Conservation (phyloP, 257 asterid genomes). For the Hygrophila difformis region DNA sequence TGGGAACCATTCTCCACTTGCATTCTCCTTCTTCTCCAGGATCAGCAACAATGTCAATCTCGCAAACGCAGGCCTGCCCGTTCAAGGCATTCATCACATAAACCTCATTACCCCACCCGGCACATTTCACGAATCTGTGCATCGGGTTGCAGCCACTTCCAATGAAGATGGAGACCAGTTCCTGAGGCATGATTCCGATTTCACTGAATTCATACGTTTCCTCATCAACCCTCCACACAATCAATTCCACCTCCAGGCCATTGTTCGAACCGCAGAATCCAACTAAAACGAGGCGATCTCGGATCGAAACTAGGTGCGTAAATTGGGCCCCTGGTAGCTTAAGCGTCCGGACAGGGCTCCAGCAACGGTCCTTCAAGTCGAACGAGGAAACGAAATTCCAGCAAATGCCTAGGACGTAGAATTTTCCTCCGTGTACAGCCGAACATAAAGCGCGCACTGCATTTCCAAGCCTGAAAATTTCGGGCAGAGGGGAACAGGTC, state of each 20-base stretch:
- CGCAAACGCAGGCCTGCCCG: constrained; percentile 24
- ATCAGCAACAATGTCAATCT: too few relatives aligned
- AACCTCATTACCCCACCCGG: constrained; percentile 21
- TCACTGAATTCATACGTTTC: constrained; percentile 26
- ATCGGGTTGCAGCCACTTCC: constrained; percentile 4
- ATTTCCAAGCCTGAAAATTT: constrained; percentile 13
- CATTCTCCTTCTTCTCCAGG: too few relatives aligned
- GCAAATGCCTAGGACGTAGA: constrained; percentile 20
- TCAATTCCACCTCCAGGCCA: constrained; percentile 12
- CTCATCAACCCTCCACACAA: constrained; percentile 32
- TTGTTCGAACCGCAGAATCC: constrained; percentile 20
- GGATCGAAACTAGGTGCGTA: constrained; percentile 20
- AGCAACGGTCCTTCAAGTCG: constrained; percentile 18
- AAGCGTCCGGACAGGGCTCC: constrained; percentile 28
- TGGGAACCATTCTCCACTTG: constrained; percentile 24
- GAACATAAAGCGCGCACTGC: constrained; percentile 17
- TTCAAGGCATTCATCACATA: constrained; percentile 22
- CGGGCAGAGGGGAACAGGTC: constrained; percentile 22
- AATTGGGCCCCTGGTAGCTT: constrained; percentile 29
- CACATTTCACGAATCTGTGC: constrained; percentile 17
- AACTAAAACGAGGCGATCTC: constrained; percentile 20
- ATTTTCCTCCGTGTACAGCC: constrained; percentile 17
- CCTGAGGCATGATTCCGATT: constrained; percentile 26
- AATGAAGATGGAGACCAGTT: constrained; percentile 14
- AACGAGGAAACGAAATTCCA: constrained; percentile 24